Percentiles rank a stretch among this genome's conserved stretches.
These are phyloP conservation scores for Penicillium turbatum DNA, from an alignment of 495 filamentous ascomycete genomes.

Conservation along the genomic window DNA sequence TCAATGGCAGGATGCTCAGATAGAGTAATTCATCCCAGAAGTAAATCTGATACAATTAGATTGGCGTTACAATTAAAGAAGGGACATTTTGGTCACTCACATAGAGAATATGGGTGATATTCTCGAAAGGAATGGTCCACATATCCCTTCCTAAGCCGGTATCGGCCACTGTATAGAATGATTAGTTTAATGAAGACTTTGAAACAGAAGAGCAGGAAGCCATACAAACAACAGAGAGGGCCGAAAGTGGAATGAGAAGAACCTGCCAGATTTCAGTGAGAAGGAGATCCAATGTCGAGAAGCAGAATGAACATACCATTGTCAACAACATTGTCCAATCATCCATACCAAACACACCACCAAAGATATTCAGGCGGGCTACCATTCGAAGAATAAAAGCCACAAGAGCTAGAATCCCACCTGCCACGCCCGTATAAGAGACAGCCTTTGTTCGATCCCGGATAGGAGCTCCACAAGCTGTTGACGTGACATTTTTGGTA, in stretches of 20 bases:
- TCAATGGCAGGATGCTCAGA: constrained; percentile 29
- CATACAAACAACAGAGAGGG: constrained; percentile 28
- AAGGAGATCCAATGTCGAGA: background rate
- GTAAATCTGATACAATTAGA: constrained; percentile 17
- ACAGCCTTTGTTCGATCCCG: constrained; percentile 24
- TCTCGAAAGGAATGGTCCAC: constrained; percentile 43
- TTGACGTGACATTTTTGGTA: constrained; percentile 33
- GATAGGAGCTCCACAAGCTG: constrained; percentile 25
- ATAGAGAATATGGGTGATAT: constrained; percentile 40
- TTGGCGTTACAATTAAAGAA: background rate
- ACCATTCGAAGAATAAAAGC: constrained; percentile 27
- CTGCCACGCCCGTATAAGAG: constrained; percentile 21
- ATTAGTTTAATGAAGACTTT: background rate
- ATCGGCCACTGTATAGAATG: constrained; percentile 25
- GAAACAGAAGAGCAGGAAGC: background rate
- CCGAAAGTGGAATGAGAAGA: constrained; percentile 22
- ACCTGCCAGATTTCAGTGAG: constrained; percentile 9
- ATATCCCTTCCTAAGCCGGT: constrained; percentile 44
- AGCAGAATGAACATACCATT: constrained; percentile 16
- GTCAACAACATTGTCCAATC: constrained; percentile 30
- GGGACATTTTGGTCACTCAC: constrained; percentile 10
- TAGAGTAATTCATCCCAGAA: constrained; percentile 36
- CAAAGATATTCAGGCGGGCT: constrained; percentile 23
- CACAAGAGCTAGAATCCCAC: constrained; percentile 23
- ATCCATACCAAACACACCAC: constrained; percentile 28